These are phyloP conservation scores for Entomortierella parvispora DNA, from an alignment of 192 early-diverging fungal species.

Conservation along the genomic window DNA sequence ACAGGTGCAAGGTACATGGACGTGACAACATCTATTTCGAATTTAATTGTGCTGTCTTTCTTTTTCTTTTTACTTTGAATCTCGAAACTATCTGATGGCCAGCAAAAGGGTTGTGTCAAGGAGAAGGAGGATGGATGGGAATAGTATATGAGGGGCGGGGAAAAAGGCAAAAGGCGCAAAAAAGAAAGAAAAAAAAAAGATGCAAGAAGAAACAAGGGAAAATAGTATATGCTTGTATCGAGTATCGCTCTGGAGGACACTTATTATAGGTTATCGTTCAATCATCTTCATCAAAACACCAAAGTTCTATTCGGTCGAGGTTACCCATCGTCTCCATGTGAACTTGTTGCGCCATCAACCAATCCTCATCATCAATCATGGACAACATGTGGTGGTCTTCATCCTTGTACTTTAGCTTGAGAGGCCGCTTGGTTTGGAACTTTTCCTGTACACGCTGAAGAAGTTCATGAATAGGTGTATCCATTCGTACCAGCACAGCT, in stretches of 20 bases:
- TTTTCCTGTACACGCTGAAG: constrained; percentile 66
- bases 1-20: too few species aligned
- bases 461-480: constrained; percentile 65
- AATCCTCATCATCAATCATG: constrained; percentile 94
- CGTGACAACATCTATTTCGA: too few species aligned
- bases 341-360: constrained; percentile 67
- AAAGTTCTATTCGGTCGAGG: constrained; percentile 41
- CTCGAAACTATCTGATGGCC: too few species aligned
- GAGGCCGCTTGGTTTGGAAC: constrained; percentile 56
- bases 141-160: too few species aligned
- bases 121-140: too few species aligned
- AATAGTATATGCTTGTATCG: background rate
- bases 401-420: constrained; percentile 86
- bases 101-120: too few species aligned
- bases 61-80: too few species aligned
- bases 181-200: background rate
- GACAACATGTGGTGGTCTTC: constrained; percentile 85
- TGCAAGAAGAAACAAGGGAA: background rate
- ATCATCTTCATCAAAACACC: constrained; percentile 49
- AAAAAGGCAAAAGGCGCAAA: too few species aligned
- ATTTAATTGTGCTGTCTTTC: too few species aligned
- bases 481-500: constrained; percentile 63
- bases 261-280: too few species aligned
- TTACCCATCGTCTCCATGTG: constrained; percentile 22
- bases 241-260: too few species aligned